These are phyloP conservation scores for Peronospora farinosa DNA, from an alignment of 352 stramenopile genomes.

Conservation along the genomic window DNA sequence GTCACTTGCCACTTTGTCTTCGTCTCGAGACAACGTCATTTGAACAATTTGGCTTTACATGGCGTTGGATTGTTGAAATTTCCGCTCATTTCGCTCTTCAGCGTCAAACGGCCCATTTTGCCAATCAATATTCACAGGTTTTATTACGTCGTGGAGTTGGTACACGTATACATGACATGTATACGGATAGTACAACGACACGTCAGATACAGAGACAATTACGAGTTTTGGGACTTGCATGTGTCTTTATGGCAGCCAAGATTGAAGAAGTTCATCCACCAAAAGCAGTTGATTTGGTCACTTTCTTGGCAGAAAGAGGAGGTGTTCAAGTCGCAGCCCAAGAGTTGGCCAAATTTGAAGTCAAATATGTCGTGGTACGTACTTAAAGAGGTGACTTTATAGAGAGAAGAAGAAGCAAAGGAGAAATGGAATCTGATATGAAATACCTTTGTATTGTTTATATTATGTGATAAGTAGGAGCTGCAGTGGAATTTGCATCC, in stretches of 20 bases:
- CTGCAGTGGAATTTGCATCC: slow-evolving; percentile 80
- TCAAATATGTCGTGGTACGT: slow-evolving; percentile 55
- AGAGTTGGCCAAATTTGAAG: slow-evolving; percentile 56
- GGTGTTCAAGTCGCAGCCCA: slow-evolving; percentile 36
- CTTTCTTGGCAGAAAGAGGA: slow-evolving; percentile 49
- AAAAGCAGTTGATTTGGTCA: slow-evolving; percentile 61
- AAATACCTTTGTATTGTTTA: not conserved
- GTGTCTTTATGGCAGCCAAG: slow-evolving; percentile 81
- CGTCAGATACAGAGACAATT: slow-evolving; percentile 48
- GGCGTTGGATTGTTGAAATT: slow-evolving; percentile 65
- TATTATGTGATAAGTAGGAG: slow-evolving; percentile 35
- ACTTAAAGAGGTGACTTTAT: not conserved
- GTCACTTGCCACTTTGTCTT: slow-evolving; percentile 36
- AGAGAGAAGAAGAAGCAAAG: not conserved
- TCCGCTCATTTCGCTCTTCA: slow-evolving; percentile 68
- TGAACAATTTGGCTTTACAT: slow-evolving; percentile 76
- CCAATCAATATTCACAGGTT: slow-evolving; percentile 71
- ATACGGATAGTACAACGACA: slow-evolving; percentile 32
- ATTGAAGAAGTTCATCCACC: slow-evolving; percentile 79
- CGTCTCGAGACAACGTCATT: slow-evolving; percentile 28
- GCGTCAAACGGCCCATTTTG: slow-evolving; percentile 70
- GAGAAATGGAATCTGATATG: not conserved
- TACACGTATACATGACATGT: slow-evolving; percentile 27
- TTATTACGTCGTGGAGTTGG: slow-evolving; percentile 52
- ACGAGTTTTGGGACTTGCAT: slow-evolving; percentile 48